Conservation (phyloP, 2,329 filamentous ascomycete genomes). For the Rhynchosporium agropyri region DNA sequence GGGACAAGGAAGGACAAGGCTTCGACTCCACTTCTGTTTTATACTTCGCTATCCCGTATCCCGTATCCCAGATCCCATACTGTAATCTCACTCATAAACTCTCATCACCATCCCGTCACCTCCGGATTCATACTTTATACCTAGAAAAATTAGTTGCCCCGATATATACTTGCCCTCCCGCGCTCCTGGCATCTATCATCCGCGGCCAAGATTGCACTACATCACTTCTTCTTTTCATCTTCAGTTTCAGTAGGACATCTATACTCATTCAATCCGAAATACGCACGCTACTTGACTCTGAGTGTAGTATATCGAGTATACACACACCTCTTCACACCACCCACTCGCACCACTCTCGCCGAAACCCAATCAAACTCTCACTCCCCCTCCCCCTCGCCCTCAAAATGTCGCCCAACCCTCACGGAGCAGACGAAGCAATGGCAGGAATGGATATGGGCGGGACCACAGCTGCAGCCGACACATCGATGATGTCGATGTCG, state of each 20-base stretch:
- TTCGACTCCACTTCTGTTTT: constrained; percentile 17
- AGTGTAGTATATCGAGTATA: background rate
- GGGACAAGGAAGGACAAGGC: constrained; percentile 4
- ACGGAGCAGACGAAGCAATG: background rate
- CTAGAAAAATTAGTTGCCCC: constrained; percentile 6
- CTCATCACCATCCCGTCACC: constrained; percentile 19
- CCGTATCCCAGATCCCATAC: no score
- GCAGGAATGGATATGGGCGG: constrained; percentile 15
- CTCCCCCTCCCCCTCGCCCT: background rate
- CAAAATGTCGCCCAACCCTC: constrained; percentile 11
- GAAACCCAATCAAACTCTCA: constrained; percentile 4
- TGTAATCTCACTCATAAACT: constrained; percentile 29
- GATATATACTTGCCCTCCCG: constrained; percentile 10
- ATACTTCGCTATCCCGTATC: background rate
- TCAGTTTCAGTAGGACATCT: no score
- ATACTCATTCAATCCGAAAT: background rate
- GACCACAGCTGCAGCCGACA: constrained; percentile 23
- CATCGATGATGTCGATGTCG: constrained; percentile 46
- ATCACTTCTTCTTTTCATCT: background rate
- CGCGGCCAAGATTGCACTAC: constrained; percentile 20
- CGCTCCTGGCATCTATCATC: constrained; percentile 1
- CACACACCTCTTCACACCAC: background rate
- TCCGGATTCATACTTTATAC: background rate
- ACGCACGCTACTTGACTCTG: constrained; percentile 2
- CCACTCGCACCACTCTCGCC: constrained; percentile 5